Evolutionary conservation across 805 yeast genomes (phyloP), one percentile per base, ranked within the genome.

Genomic region (Suhomyces sp.): DNA sequence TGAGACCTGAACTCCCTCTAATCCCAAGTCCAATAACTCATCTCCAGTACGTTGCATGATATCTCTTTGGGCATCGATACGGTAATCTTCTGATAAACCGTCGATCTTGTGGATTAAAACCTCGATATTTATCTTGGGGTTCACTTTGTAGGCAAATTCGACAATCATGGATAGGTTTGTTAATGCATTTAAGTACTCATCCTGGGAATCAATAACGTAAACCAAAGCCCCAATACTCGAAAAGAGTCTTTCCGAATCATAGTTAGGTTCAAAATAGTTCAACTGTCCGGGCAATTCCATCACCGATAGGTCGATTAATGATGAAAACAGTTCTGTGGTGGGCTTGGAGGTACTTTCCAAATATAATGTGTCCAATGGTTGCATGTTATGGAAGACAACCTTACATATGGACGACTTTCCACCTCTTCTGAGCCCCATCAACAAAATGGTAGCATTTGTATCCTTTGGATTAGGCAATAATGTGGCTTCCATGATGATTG

Each of bases 361-460:
- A 52, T 91, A 91, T 29, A 91, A 60, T 0, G 98, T 90, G 52
- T 91, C 97, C 42, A 88, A 68, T 1, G 98, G 97, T 54, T 86
- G 95, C 95, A 93, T 88, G 54, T 87, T 85, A 58, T 91, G 96
- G 61, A 93, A 93, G 2, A 93, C 95, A 10, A 93, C 98, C 54
- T 91, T 88, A 52, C 96, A 82, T 20, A 93, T 93, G 3, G 97
- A 88, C 6, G 96, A 87, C 61, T 93, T 93, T 10, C 98, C 98
- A 14, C 91, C 85, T 56, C 86, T 68, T 52, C 96, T 75, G 22
- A 88, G 72, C 1, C 97, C 97, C 96, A 88, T 86, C 37, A 88
- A 61, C 18, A 88, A 70, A 29, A 88, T 79, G 24, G 88, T 83
- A n/a, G 95, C 95, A 54, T 79, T 81, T 24, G 81, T 70, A 42